Percentiles rank a stretch among this genome's conserved stretches.
Conservation (phyloP, 1,284 basidiomycete genomes). For the Cryptococcus hybrid region DNA sequence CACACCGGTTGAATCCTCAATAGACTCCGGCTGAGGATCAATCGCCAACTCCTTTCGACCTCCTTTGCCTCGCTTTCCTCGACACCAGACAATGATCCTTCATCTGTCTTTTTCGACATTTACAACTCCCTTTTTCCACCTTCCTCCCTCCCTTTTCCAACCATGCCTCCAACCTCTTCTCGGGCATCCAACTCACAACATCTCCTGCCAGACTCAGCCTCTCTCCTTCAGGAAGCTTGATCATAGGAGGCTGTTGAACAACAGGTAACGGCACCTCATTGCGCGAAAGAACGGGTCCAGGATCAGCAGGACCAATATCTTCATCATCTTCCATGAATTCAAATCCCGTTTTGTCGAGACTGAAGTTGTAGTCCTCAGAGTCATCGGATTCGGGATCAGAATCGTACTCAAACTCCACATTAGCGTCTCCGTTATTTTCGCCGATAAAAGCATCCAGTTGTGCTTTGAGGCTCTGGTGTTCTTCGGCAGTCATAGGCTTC, state of each 20-base stretch:
- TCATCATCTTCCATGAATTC: constrained; percentile 23
- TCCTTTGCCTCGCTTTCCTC: neutral
- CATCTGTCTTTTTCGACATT: constrained; percentile 1
- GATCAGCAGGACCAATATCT: constrained; percentile 13
- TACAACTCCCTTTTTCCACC: neutral
- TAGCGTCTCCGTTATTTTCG: neutral
- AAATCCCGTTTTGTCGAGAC: constrained; percentile 5
- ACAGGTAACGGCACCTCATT: constrained; percentile 48
- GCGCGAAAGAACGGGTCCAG: constrained; percentile 39
- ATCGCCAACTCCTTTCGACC: neutral
- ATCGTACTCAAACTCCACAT: constrained; percentile 7
- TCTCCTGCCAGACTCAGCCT: constrained; percentile 46
- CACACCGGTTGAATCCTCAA: neutral
- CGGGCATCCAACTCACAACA: constrained; percentile 50
- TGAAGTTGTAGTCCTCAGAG: constrained; percentile 16
- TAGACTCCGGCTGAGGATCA: neutral
- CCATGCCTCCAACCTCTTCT: constrained; percentile 41
- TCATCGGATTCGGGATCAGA: constrained; percentile 11
- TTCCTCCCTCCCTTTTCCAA: constrained; percentile 17
- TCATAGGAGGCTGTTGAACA: constrained; percentile 42
- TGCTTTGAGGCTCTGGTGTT: constrained; percentile 22
- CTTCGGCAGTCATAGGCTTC: constrained; percentile 23
- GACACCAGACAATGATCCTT: neutral
- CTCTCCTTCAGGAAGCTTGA: constrained; percentile 37
- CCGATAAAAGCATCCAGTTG: constrained; percentile 25